Base-by-base conservation (phyloP, 2,329 filamentous ascomycete species). In the Botrytis sinoallii region DNA sequence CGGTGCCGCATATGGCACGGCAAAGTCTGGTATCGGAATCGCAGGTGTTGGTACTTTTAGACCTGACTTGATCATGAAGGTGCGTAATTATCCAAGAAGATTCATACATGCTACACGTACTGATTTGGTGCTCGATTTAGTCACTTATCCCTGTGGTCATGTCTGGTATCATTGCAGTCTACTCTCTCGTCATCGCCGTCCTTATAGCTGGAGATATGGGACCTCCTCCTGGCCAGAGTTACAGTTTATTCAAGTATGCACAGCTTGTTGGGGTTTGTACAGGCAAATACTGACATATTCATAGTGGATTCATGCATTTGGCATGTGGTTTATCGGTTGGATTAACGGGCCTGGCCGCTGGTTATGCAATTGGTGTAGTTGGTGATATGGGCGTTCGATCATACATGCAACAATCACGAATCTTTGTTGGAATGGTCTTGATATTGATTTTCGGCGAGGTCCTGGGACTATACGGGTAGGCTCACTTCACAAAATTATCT, bases 371-470 rank as follows among this genome's bases (percentile, higher is more conserved):
- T 83, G 96, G 96, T 72, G 89, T 97, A 75, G 95, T 99, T 35
- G 96, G 96, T 78, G 97, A 99, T 85, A 92, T 91, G 84, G 95
- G 96, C 75, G 95, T 98, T 71, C 91, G 96, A 79, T 91, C 94
- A 73, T 98, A 97, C 85, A 97, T 99, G 94, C 90, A 94, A 80
- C 96, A 99, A 84, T 97, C 93, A 68, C 90, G 95, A 76, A 92
- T 99, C 77, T 99, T 98, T 79, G 96, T 99, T 68, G 96, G 96
- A 83, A 98, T 98, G 96, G 95, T 99, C 65, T 85, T 99, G 80
- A 98, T 98, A 79, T 88, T 98, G 76, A 99, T 99, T 89, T 99
- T 99, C 82, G 96, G 94, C 73, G 96, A 99, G 87, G 96, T 99
- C 29, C 83, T 99, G 82, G 96, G 96, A 83, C 91, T 99, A 46